Evolutionary conservation across 306 rosid species (phyloP), one percentile per base, ranked within the genome.

Genomic region (Fagus sylvatica): DNA sequence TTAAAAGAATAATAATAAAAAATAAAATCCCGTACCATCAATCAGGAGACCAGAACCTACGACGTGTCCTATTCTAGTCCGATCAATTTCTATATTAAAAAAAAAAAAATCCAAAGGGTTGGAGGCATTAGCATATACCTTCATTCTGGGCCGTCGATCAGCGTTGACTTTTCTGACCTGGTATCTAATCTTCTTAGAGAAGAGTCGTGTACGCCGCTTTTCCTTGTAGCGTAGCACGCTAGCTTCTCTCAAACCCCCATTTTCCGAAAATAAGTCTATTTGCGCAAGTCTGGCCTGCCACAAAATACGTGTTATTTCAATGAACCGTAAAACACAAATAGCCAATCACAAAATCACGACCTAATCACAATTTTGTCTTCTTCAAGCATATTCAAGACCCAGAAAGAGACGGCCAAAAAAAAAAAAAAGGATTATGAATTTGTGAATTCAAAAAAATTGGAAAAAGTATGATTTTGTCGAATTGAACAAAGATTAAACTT

Each of bases 121-220:
- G 66, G 16, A 17, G 62, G 56, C 80, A 13, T 0, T 22, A 22
- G 28, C 28, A 22, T 22, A 22, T 89, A 94, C 98, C 95, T 94
- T 91, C 93, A 89, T 87, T 78, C 95, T 94, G 81, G 97, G 97
- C 82, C 98, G 97, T 90, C 81, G 85, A 89, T 94, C 93, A 1
- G 91, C 93, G 64, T 94, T 94, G 85, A 89, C 90, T 66, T 92
- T 94, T 5, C 90, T 86, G 11, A 92, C 98, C 68, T 92, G 98
- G 15, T 94, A 94, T 28, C 97, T 92, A 69, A 94, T 94, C 83
- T 92, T 94, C 88, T 92, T 94, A 0, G 97, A 89, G 81, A 86
- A 82, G 64, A 94, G 88, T 0, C 97, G 92, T 0, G 93, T 88
- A 42, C 90, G 88, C 13, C 97, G 91, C 43, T 94, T 94, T 71